Conservation (phyloP, 2,329 filamentous ascomycete species). For the Alternaria ethzedia region DNA sequence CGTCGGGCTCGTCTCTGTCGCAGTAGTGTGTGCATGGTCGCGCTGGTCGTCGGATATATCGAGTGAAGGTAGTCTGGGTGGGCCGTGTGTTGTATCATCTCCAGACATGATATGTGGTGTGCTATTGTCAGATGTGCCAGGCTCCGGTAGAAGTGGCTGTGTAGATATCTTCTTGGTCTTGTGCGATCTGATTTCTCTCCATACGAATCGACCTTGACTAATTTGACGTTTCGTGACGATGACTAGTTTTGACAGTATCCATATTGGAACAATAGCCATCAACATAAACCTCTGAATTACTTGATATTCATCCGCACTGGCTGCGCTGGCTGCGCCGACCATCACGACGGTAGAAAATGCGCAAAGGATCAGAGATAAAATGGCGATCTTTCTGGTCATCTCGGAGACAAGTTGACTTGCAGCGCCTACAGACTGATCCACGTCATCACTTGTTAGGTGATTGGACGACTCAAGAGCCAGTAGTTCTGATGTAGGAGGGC, state of each 20-base stretch:
- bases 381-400: too few species aligned
- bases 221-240: not conserved
- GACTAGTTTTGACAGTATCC: not conserved
- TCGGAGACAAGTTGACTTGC: too few species aligned
- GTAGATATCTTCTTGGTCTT: not conserved
- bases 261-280: not conserved
- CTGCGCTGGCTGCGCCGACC: too few species aligned
- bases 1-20: not conserved
- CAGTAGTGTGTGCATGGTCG: not conserved
- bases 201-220: not conserved
- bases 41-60: not conserved
- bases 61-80: not conserved
- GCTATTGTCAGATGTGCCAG: too few species aligned
- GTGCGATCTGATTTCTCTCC: not conserved
- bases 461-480: not conserved
- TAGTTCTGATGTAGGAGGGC: not conserved
- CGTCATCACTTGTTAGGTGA: too few species aligned
- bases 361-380: too few species aligned
- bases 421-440: too few species aligned
- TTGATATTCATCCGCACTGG: too few species aligned
- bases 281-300: too few species aligned
- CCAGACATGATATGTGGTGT: not conserved
- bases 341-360: too few species aligned
- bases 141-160: too few species aligned
- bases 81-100: fast-evolving